phyloP scores from a whole-genome alignment of 495 filamentous ascomycete species.

The Podospora tetraspora region DNA sequence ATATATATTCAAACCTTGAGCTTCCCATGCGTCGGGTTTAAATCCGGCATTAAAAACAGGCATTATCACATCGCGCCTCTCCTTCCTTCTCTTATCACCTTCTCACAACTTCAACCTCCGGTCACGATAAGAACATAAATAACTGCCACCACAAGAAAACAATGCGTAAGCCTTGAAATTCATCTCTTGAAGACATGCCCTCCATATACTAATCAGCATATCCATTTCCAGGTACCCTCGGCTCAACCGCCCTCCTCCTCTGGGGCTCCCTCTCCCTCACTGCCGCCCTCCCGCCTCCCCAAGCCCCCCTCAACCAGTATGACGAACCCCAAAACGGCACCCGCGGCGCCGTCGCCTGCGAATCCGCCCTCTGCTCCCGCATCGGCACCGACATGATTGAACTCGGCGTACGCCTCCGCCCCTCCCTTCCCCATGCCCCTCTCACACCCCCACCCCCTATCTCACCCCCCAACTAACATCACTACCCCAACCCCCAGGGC shows the following conservation, averaged over 20 bases:
- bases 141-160: neutral
- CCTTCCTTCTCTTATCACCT: neutral
- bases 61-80: neutral
- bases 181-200: neutral
- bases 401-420: slow-evolving; percentile 44
- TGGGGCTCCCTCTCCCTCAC: neutral
- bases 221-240: neutral
- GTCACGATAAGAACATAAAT: neutral
- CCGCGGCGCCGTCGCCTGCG: slow-evolving; percentile 73
- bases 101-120: neutral
- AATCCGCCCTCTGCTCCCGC: slow-evolving; percentile 67
- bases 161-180: neutral
- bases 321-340: slow-evolving; percentile 12
- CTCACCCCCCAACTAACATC: neutral
- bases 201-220: neutral
- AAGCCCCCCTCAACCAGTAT: neutral
- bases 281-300: neutral
- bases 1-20: neutral
- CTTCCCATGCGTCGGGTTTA: neutral
- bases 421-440: no score
- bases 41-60: neutral
- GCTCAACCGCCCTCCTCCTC: neutral
- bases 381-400: slow-evolving; percentile 69
- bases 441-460: neutral
- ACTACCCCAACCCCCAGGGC: slow-evolving; percentile 33